Evolutionary conservation across 2,329 filamentous ascomycete genomes (phyloP).

Genomic region (Penicillium sp.): DNA sequence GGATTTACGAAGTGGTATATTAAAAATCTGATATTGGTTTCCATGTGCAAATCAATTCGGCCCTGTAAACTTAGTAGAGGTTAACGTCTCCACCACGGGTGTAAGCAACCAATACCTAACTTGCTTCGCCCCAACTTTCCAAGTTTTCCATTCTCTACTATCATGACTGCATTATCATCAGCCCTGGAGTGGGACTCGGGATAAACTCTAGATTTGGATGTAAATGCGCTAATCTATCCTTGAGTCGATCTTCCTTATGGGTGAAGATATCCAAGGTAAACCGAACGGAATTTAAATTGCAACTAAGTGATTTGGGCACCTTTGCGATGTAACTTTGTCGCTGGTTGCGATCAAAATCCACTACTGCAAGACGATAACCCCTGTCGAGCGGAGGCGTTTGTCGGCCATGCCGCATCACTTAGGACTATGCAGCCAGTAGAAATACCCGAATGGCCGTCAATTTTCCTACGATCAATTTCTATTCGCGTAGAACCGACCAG

Average conservation of each 20-base stretch:
- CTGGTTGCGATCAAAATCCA: slow-evolving; percentile 6
- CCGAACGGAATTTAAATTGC: slow-evolving; percentile 13
- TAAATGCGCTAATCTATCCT: background rate
- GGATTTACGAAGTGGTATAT: too few relatives aligned
- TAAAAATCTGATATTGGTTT: too few relatives aligned
- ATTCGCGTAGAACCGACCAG: background rate
- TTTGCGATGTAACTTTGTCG: slow-evolving; percentile 11
- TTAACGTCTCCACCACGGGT: background rate
- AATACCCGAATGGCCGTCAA: background rate
- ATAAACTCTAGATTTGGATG: background rate
- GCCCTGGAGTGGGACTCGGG: background rate
- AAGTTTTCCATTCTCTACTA: background rate
- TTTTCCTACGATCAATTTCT: background rate
- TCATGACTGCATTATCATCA: background rate
- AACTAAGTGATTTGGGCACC: slow-evolving; percentile 11
- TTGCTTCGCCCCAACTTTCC: background rate
- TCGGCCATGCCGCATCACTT: background rate
- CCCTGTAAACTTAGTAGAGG: too few relatives aligned
- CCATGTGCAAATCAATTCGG: too few relatives aligned
- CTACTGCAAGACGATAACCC: background rate
- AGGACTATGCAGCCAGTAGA: background rate
- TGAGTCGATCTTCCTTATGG: background rate
- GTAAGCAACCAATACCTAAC: background rate
- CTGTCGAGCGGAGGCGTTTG: background rate
- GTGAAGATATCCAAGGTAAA: background rate